Base-by-base conservation (phyloP, 306 rosid species). In the Castanea crenata region DNA sequence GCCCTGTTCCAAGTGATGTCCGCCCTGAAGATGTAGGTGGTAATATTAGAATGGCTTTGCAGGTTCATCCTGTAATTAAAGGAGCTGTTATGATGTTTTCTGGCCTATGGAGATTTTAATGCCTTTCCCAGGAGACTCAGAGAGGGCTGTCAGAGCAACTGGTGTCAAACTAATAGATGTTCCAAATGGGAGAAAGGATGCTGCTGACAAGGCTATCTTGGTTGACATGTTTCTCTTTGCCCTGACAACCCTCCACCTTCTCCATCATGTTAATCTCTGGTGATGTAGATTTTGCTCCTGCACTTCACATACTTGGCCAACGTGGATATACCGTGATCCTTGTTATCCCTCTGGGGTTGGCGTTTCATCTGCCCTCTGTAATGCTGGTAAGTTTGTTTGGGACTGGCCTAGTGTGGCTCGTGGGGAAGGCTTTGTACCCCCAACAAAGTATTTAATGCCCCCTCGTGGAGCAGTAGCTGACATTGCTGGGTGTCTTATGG, bases 201-300 rank as follows among this genome's bases (percentile, higher is more conserved):
- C 99, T 74, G 98, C 99, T 6, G 99, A 95, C 81, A 93, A 95
- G 89, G 99, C 99, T 64, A 95, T 95, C 82, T 86, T 95, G 86
- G 96, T 95, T 23, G 99, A 95, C 83, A 95, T 95, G 99, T 95
- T 95, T 86, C 84, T 95, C 67, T 95, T 95, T 91, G 97, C 99
- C 83, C 97, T 21, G 99, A 95, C 91, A 93, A 95, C 85, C 94
- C 90, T 81, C 97, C 97, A n/a, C 98, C 99, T 0, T 93, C 99
- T 34, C 94, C 55, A 93, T 95, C 76, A 91, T 95, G 98, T 89
- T 95, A 62, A 93, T 95, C 70, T 93, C 98, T 8, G 98, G 99
- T 44, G 99, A 95, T 63, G 97, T 95, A 64, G 99, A 95, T 85
- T 95, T 95, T 78, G 86, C 99, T 67, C 94, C 98, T 1, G 97